Base-by-base conservation (phyloP, 2,329 filamentous ascomycete genomes). In the Blumeria hordei region DNA sequence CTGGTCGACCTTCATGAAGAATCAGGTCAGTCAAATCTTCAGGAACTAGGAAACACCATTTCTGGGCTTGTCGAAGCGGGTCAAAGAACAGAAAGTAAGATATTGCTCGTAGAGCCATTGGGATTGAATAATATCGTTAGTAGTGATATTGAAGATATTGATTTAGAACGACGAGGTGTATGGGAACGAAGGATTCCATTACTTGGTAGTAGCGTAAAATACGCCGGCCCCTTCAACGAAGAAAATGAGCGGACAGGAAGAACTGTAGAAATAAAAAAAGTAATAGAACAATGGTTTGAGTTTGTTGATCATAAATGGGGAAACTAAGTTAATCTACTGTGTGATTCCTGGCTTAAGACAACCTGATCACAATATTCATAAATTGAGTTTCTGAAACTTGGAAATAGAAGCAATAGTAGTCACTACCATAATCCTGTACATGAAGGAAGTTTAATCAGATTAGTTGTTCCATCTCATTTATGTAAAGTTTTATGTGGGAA, bases 381-480 rank as follows among this genome's bases (percentile, higher is more conserved):
- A 2, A 28, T 28, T 2, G 21, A 28, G 2, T 28, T 4, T 28
- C 21, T 28, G 2, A 28, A 28, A 28, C 21, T 28, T 28, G 21
- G 21, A 28, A 28, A 28, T 28, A 28, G 21, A 28, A 28, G 21
- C 21, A 28, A 28, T 28, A 28, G 21, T 28, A 28, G 21, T 28
- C 21, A 28, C 21, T 28, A 28, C 4, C 21, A 28, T 4, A 28
- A 28, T 28, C 21, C 21, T 28, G 4, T 4, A 28, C 4, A 28
- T 28, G 2, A 28, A 2, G 21, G 21, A 28, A 28, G 4, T 28
- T 28, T 28, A n/a, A 28, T 57, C 50, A 62, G 37, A 92, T 78
- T 56, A 81, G 83, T 69, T 95, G 88, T 69, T 96, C 92, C 88
- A 98, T 95, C 74, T 98, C 92, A 4, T 85, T 94, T 65, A 98